These are phyloP conservation scores for Geotrichum europaeum DNA, from an alignment of 1,139 yeast species.

Conservation along the genomic window DNA sequence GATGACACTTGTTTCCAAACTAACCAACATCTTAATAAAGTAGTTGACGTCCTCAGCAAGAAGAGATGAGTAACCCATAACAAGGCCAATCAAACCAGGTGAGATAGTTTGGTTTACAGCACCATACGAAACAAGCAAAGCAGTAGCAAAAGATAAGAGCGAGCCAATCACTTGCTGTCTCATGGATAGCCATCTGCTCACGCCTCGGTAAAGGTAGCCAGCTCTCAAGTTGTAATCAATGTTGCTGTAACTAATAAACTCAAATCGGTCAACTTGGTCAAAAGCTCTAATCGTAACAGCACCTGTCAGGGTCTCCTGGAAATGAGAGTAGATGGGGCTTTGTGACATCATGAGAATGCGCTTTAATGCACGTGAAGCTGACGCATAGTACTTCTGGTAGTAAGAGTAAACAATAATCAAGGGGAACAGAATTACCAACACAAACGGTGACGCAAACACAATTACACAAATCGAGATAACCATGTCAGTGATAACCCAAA, in stretches of 20 bases:
- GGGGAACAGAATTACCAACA: conserved; percentile 44
- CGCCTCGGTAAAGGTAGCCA: conserved; percentile 48
- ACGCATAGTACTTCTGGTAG: conserved; percentile 80
- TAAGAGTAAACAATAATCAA: conserved; percentile 58
- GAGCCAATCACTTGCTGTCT: conserved; percentile 68
- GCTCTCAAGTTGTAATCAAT: conserved; percentile 61
- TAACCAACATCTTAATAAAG: conserved; percentile 63
- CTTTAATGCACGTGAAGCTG: conserved; percentile 71
- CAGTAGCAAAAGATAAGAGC: conserved; percentile 53
- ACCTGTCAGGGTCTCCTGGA: conserved; percentile 72
- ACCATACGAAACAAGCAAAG: conserved; percentile 46
- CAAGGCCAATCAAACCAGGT: conserved; percentile 67
- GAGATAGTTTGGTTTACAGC: conserved; percentile 47
- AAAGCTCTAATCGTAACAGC: conserved; percentile 61
- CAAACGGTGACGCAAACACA: conserved; percentile 63
- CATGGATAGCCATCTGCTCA: conserved; percentile 68
- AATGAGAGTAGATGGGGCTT: conserved; percentile 72
- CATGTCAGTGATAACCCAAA: conserved; percentile 48
- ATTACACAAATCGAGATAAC: conserved; percentile 62
- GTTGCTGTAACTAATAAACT: conserved; percentile 49
- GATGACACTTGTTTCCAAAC: conserved; percentile 68
- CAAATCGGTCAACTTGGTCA: conserved; percentile 47
- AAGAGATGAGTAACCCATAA: conserved; percentile 65
- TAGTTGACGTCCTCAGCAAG: conserved; percentile 55
- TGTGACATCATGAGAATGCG: conserved; percentile 72